Base-by-base conservation (phyloP, 208 protist genomes). In the Trypanosoma cruzi region DNA sequence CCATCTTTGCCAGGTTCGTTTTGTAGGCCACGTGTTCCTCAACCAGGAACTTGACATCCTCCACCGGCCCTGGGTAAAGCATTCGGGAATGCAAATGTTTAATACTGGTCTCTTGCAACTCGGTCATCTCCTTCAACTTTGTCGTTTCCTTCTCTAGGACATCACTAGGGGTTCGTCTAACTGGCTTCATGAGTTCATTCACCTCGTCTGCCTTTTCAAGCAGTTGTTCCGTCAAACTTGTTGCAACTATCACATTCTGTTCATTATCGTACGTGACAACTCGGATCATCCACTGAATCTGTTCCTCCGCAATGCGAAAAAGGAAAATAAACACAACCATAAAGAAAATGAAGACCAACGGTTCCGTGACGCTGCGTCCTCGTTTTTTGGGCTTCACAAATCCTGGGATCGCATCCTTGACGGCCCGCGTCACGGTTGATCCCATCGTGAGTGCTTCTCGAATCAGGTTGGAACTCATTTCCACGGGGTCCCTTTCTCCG, bases 21-120 rank as follows among this genome's bases (percentile, higher is more conserved):
- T 92, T 77, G 67, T 85, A 93, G 26, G 58, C 72, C 4, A 88
- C 77, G 68, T 95, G 90, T 57, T 88, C 62, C 22, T 90, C 80
- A 10, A 95, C 28, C n/a, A 95, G 73, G 65, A 95, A 95, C n/a
- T 76, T 34, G 24, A 95, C 77, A 46, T 95, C 87, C 8, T 86
- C 77, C 2, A 78, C 56, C 1, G 75, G 77, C 14, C 83, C 85
- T 4, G 77, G 72, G 59, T 93, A 93, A 22, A 64, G 36, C 0
- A 89, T 59, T 28, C 60, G 48, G 22, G 24, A 16, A 50, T 91
- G 77, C n/a, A 94, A 67, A 24, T 64, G 61, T 0, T 65, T 49
- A 7, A 94, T 20, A 58, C 71, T 83, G 32, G 59, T 65, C 46
- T 90, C 72, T 26, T 74, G 80, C 7, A 80, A 52, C 8, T 55